A percentile compares a stretch with the other conserved stretches of the same genome.
phyloP scores from a whole-genome alignment of 495 filamentous ascomycete species.

The Aspergillus egyptiacus region DNA sequence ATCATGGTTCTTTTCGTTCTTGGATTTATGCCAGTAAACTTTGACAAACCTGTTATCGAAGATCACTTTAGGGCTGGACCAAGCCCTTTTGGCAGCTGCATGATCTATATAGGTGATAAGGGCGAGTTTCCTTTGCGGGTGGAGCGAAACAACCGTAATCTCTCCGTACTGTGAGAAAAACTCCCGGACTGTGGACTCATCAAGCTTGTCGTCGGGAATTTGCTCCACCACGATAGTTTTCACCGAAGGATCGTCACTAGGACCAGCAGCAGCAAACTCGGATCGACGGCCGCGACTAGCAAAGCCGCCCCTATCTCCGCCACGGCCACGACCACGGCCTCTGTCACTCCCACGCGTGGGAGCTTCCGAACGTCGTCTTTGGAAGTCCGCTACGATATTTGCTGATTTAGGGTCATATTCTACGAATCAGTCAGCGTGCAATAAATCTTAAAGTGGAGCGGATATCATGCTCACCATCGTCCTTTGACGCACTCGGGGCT shows the following conservation, averaged over 20 bases:
- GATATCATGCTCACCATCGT: constrained; percentile 38
- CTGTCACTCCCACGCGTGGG: constrained; percentile 33
- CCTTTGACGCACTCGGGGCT: constrained; percentile 45
- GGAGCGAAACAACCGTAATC: constrained; percentile 66
- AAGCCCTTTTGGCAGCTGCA: constrained; percentile 71
- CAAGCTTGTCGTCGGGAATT: constrained; percentile 82
- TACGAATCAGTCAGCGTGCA: constrained; percentile 28
- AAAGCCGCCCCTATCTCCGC: constrained; percentile 39
- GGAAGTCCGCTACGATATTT: constrained; percentile 36
- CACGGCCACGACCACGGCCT: constrained; percentile 45
- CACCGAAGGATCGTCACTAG: constrained; percentile 65
- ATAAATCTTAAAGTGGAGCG: neutral
- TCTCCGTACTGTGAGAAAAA: constrained; percentile 86
- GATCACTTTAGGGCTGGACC: constrained; percentile 85
- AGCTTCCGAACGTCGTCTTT: constrained; percentile 17
- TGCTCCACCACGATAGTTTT: constrained; percentile 86
- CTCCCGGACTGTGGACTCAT: constrained; percentile 62
- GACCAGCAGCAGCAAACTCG: constrained; percentile 69
- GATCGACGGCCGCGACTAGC: constrained; percentile 51
- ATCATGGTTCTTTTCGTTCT: constrained; percentile 31
- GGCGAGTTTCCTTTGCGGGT: constrained; percentile 70
- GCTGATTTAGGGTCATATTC: constrained; percentile 85
- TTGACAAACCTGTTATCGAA: constrained; percentile 98
- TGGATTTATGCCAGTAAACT: constrained; percentile 85
- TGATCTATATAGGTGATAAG: constrained; percentile 74